Evolutionary conservation across 164 flowering plant genomes (phyloP).

Genomic region (Chimonanthus salicifolius): DNA sequence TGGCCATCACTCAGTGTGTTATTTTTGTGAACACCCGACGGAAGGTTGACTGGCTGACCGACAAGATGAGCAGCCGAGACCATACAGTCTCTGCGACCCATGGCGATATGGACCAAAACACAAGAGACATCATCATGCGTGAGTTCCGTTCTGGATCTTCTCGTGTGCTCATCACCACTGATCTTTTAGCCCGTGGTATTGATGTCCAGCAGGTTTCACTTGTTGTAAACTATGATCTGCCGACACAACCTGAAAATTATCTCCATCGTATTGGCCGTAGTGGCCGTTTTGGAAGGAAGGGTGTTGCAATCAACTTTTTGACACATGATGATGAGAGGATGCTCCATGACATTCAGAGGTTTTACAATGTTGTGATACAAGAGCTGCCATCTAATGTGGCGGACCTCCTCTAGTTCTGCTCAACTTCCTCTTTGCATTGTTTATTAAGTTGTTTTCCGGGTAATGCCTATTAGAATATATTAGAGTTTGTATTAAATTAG

Average conservation of each 20-base stretch:
- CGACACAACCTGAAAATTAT: conserved; percentile 85
- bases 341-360: conserved; percentile 72
- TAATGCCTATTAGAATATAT: too few species aligned
- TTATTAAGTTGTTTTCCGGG: too few species aligned
- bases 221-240: conserved; percentile 76
- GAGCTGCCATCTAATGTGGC: conserved; percentile 75
- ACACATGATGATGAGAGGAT: conserved; percentile 72
- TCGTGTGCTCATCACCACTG: conserved; percentile 83
- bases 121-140: conserved; percentile 70
- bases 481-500: too few species aligned
- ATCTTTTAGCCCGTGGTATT: conserved; percentile 82
- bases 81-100: conserved; percentile 72
- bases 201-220: conserved; percentile 91
- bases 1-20: conserved; percentile 88
- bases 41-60: conserved; percentile 72
- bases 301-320: conserved; percentile 81
- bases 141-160: conserved; percentile 87
- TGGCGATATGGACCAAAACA: conserved; percentile 75
- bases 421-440: too few species aligned
- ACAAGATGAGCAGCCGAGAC: conserved; percentile 59
- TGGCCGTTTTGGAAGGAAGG: conserved; percentile 83
- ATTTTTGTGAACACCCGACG: conserved; percentile 87
- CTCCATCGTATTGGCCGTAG: conserved; percentile 88
- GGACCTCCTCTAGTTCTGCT: conserved; percentile 47
- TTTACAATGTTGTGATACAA: conserved; percentile 67